Evolutionary conservation across 495 filamentous ascomycete genomes (phyloP), one percentile per base, ranked within the genome.

Genomic region (Xylaria acuta): DNA sequence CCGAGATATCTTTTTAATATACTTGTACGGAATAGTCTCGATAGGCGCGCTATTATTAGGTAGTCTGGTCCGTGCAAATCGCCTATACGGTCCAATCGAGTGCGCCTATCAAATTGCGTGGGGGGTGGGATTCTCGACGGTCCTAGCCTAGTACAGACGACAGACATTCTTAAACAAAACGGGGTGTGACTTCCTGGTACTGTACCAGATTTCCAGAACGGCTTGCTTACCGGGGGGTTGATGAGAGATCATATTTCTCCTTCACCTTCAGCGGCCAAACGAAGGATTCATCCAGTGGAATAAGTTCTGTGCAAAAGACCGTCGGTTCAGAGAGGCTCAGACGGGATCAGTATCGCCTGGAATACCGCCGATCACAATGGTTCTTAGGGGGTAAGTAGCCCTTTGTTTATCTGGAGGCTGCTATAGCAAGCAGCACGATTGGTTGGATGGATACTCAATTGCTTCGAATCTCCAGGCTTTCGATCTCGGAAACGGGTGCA

Each of bases 351-450:
- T 38, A 41, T 41, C 16, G 38, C 60, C 18, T 7, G 62, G 38
- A 64, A 36, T 43, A 30, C 16, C 30, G 66, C 43, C 69, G 16
- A 54, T 38, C 36, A 56, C 59, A 30, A 74, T 76, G 74, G 72
- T 73, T 72, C 74, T 76, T n/a, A 72, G 16, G 63, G 60, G 45
- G 74, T 76, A 38, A 63, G 72, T 70, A 49, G 11, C 38, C 36
- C 18, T 36, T 41, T 58, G 20, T 3, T 41, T 38, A 34, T 20
- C 30, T 12, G 30, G 18, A 27, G 11, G 3, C 18, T 5, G 34
- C 20, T 20, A 53, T n/a, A n/a, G n/a, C n/a, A n/a, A n/a, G n/a
- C n/a, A n/a, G n/a, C n/a, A n/a, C n/a, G n/a, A 8, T 25, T 51
- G 45, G 43, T n/a, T 38, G 32, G n/a, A 51, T 16, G n/a, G 20